Percentiles rank a stretch among this genome's conserved stretches.
These are phyloP conservation scores for Elaeis guineensis DNA, from an alignment of 176 grass and related monocot genomes.

Conservation along the genomic window DNA sequence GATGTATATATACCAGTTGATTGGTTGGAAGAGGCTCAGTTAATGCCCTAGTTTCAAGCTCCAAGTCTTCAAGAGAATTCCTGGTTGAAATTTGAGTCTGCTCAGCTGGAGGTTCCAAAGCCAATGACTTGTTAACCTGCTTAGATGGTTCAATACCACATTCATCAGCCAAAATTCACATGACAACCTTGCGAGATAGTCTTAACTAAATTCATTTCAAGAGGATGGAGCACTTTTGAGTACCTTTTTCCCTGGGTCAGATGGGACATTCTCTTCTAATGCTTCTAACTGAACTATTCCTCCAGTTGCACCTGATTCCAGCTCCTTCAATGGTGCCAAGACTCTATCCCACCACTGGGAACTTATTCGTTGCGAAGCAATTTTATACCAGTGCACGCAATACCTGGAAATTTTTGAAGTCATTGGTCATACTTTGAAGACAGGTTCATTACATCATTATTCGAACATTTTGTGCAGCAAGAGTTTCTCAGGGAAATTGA, in stretches of 20 bases:
- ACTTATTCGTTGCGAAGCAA: slow-evolving; percentile 59
- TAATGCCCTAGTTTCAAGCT: slow-evolving; percentile 77
- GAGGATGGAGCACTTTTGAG: neutral
- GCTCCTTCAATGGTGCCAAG: slow-evolving; percentile 55
- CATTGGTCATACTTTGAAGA: neutral
- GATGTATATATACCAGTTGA: slow-evolving; percentile 52
- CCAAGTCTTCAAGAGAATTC: slow-evolving; percentile 63
- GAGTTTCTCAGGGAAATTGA: too few relatives aligned
- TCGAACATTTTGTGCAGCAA: too few relatives aligned
- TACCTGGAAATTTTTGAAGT: slow-evolving; percentile 45
- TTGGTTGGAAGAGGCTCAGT: slow-evolving; percentile 93
- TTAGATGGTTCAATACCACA: slow-evolving; percentile 1
- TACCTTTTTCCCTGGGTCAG: neutral
- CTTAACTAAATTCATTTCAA: slow-evolving; percentile 1
- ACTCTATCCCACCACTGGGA: slow-evolving; percentile 71
- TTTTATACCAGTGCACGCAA: slow-evolving; percentile 87
- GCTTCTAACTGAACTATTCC: slow-evolving; percentile 19
- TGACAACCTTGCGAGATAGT: neutral
- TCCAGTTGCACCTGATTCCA: slow-evolving; percentile 55
- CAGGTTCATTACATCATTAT: too few relatives aligned
- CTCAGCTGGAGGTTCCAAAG: slow-evolving; percentile 10
- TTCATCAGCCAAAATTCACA: neutral
- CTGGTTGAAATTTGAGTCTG: slow-evolving; percentile 4
- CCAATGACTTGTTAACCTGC: neutral
- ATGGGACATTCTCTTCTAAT: slow-evolving; percentile 14